phyloP scores from a whole-genome alignment of 768 basidiomycete genomes.

The Psilocybe cubensis region DNA sequence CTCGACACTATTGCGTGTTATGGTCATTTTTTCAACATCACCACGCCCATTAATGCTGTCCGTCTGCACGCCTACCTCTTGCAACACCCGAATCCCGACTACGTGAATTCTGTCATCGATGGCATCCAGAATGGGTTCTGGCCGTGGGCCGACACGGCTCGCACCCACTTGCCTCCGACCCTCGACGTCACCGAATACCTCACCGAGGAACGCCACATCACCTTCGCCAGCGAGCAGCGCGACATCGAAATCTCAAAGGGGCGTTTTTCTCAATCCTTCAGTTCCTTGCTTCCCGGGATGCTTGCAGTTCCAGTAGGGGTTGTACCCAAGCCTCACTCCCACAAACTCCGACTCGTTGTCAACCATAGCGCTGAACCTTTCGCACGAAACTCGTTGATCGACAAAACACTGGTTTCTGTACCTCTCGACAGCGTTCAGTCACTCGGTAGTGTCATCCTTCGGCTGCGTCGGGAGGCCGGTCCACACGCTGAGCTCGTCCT shows the following conservation, averaged over 20 bases:
- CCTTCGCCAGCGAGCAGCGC: neutral
- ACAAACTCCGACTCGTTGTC: no score
- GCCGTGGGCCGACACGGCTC: constrained; percentile 12
- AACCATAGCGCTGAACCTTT: no score
- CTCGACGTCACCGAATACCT: neutral
- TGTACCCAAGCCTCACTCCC: no score
- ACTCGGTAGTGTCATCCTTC: constrained; percentile 8
- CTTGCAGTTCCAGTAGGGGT: no score
- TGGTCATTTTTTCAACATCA: constrained; percentile 3
- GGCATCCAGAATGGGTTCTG: constrained; percentile 10
- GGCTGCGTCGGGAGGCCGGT: neutral
- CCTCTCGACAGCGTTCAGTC: constrained; percentile 19
- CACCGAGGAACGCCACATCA: neutral
- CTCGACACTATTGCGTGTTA: neutral
- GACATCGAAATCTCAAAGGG: neutral
- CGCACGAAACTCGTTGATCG: neutral
- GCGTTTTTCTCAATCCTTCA: neutral
- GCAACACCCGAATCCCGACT: constrained; percentile 7
- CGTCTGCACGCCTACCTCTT: neutral
- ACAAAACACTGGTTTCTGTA: neutral
- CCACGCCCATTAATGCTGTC: neutral
- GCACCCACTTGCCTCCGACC: neutral
- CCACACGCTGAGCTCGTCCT: constrained; percentile 14
- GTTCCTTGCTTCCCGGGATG: no score
- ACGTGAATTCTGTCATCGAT: constrained; percentile 5